phyloP scores from a whole-genome alignment of 1,284 basidiomycete species.

The Cutaneotrichosporon spelunceum region DNA sequence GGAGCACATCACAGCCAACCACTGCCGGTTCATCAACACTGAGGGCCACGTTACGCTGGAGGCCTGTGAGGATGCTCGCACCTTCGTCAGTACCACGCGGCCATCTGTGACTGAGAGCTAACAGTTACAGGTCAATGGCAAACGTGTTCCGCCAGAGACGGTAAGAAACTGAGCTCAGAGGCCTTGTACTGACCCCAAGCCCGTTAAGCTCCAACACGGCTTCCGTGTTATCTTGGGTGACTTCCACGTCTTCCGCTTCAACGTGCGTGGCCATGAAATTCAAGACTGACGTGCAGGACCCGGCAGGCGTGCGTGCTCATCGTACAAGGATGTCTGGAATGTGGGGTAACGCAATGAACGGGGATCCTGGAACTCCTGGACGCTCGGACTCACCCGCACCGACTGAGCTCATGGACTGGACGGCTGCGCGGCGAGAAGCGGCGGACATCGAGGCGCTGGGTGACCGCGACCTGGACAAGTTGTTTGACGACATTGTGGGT shows the following conservation, averaged over 20 bases:
- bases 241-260: conserved; percentile 96
- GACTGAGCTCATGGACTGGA: conserved; percentile 82
- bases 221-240: conserved; percentile 96
- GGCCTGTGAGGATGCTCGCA: conserved; percentile 73
- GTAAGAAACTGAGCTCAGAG: conserved; percentile 51
- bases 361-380: conserved; percentile 44
- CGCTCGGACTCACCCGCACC: conserved; percentile 54
- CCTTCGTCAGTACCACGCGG: conserved; percentile 47
- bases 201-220: conserved; percentile 62
- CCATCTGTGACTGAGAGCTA: not conserved
- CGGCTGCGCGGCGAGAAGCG: conserved; percentile 85
- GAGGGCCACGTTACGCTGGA: conserved; percentile 82
- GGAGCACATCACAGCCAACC: conserved; percentile 83
- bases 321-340: conserved; percentile 22
- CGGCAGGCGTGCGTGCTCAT: conserved; percentile 86
- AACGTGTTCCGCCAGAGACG: conserved; percentile 70
- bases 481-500: conserved; percentile 64
- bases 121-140: conserved; percentile 74
- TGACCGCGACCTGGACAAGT: conserved; percentile 86
- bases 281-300: conserved; percentile 47
- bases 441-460: conserved; percentile 84
- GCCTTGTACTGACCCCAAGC: conserved; percentile 21
- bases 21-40: conserved; percentile 84
- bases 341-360: conserved; percentile 12
- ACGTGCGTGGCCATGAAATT: conserved; percentile 56